phyloP scores from a whole-genome alignment of 1,139 yeast genomes.

The Saccharomyces hybrid region DNA sequence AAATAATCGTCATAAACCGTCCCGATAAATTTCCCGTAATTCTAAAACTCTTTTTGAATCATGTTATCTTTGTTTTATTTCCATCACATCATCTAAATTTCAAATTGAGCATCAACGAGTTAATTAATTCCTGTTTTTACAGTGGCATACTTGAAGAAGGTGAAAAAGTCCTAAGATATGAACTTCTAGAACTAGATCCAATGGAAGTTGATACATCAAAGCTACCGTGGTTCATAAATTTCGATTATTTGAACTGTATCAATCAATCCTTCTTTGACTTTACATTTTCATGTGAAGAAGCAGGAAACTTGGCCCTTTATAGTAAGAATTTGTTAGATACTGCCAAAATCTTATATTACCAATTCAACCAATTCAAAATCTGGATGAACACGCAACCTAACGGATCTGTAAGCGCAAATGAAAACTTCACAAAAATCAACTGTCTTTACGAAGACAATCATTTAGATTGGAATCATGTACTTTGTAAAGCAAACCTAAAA shows the following conservation, averaged over 20 bases:
- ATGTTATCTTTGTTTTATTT: slow-evolving; percentile 11
- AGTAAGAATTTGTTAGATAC: slow-evolving; percentile 23
- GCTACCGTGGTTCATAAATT: slow-evolving; percentile 32
- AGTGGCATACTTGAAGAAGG: slow-evolving; percentile 37
- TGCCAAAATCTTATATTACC: slow-evolving; percentile 32
- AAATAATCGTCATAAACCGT: slow-evolving; percentile 24
- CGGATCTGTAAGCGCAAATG: slow-evolving; percentile 6
- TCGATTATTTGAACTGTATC: slow-evolving; percentile 20
- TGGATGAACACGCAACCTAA: slow-evolving; percentile 26
- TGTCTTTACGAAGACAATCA: slow-evolving; percentile 25
- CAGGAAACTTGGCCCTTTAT: neutral
- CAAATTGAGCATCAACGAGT: slow-evolving; percentile 30
- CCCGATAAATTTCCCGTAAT: slow-evolving; percentile 34
- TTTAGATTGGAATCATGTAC: slow-evolving; percentile 45
- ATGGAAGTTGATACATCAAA: slow-evolving; percentile 22
- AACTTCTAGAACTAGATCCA: slow-evolving; percentile 23
- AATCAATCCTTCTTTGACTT: slow-evolving; percentile 29
- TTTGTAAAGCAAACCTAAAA: slow-evolving; percentile 42
- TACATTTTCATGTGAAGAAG: slow-evolving; percentile 12
- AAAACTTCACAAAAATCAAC: slow-evolving; percentile 6
- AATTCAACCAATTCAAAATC: slow-evolving; percentile 28
- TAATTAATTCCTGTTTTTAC: slow-evolving; percentile 36
- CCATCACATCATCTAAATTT: slow-evolving; percentile 23
- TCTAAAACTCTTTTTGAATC: slow-evolving; percentile 34
- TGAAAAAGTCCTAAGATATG: slow-evolving; percentile 36